Base-by-base conservation (phyloP, 108 stramenopile species). In the Chaetoceros tenuissimus region DNA sequence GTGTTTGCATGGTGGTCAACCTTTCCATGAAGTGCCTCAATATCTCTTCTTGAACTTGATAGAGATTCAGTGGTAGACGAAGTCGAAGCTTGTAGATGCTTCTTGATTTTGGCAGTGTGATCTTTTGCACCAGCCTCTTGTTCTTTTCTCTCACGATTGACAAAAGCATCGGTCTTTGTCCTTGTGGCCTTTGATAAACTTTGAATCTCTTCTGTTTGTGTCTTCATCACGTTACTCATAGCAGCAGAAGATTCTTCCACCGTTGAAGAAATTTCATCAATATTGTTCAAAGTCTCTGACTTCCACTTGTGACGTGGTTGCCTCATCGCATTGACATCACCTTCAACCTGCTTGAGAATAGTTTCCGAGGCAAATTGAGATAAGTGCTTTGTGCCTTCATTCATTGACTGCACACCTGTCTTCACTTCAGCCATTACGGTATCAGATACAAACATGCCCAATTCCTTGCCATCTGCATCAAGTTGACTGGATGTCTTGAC, bases 1-100 rank as follows among this genome's bases (percentile, higher is more conserved):
- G 64, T 53, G 25, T 24, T 45, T 23, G 72, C 51, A 53, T 73
- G 80, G 24, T 74, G 58, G 23, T 71, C 43, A 62, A 77, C 68
- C 1, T 62, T 52, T n/a, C n/a, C n/a, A n/a, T n/a, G n/a, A n/a
- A n/a, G n/a, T n/a, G n/a, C n/a, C 31, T 71, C 48, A 31, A 53
- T 53, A 16, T 52, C 34, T 23, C 26, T 30, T 53, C 51, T 29
- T 40, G 13, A 13, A 40, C 8, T 40, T 13, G 34, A 40, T 10
- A 13, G 13, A 17, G 30, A 47, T 18, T 34, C 24, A 50, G 23
- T 43, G 25, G 57, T 21, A 46, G 26, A 51, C 31, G 24, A 23
- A 17, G 57, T 55, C 10, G 45, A 52, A 0, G 71, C 48, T 3
- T 31, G 23, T 56, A 75, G 46, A n/a, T 24, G 48, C 55, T 28